Evolutionary conservation across 2,329 filamentous ascomycete genomes (phyloP).

Genomic region (Zymoseptoria brevis): DNA sequence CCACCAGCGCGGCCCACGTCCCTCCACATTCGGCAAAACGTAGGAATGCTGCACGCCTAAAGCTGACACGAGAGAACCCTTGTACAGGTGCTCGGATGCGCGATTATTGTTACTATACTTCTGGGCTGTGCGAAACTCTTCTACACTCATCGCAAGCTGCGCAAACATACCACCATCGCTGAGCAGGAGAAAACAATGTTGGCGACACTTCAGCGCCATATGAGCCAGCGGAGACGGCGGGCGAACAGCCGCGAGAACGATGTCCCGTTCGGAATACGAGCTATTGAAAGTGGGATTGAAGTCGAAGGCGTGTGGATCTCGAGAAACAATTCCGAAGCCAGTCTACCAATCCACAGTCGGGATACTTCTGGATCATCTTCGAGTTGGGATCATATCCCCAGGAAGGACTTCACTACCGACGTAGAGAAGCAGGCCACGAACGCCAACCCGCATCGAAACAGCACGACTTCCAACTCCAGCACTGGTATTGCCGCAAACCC

Average conservation of each 20-base stretch:
- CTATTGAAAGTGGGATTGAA: conserved; percentile 73
- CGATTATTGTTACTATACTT: conserved; percentile 61
- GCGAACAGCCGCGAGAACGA: conserved; percentile 48
- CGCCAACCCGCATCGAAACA: background rate
- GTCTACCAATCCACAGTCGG: conserved; percentile 22
- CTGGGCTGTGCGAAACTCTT: conserved; percentile 59
- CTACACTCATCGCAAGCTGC: conserved; percentile 35
- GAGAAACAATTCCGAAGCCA: conserved; percentile 32
- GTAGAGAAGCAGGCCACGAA: conserved; percentile 14
- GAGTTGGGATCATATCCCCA: conserved; percentile 9
- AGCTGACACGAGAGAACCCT: conserved; percentile 1
- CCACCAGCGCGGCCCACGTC: background rate
- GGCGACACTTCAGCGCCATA: conserved; percentile 27
- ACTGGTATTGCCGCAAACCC: conserved; percentile 20
- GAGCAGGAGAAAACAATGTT: conserved; percentile 24
- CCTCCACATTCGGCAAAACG: background rate
- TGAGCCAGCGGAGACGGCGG: conserved; percentile 21
- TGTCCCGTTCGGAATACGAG: conserved; percentile 78
- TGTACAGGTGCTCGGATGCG: conserved; percentile 60
- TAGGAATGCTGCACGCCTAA: conserved; percentile 6
- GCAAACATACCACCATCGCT: conserved; percentile 32
- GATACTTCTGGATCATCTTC: conserved; percentile 17
- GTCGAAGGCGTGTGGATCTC: conserved; percentile 68
- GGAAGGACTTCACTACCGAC: conserved; percentile 9
- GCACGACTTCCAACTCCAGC: conserved; percentile 9